Conservation (phyloP, 495 filamentous ascomycete genomes). For the Talaromyces thailandensis region DNA sequence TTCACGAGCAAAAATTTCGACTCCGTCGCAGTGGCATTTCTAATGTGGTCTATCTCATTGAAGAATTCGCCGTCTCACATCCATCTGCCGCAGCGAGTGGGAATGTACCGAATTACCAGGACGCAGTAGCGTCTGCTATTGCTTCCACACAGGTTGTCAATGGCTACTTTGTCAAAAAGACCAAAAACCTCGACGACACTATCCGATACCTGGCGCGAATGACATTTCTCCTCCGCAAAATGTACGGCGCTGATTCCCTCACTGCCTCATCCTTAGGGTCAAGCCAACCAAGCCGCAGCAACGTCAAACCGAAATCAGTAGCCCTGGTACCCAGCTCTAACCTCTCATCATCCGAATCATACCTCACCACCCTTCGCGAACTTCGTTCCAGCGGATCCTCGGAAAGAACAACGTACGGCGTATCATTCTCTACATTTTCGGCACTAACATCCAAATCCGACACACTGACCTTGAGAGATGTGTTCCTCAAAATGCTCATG, state of each 20-base stretch:
- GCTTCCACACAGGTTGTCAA: conserved; percentile 75
- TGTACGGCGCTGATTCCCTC: conserved; percentile 40
- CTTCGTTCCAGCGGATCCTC: conserved; percentile 39
- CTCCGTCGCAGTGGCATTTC: conserved; percentile 60
- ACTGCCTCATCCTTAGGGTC: neutral
- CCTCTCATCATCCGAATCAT: conserved; percentile 57
- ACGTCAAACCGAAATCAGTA: conserved; percentile 17
- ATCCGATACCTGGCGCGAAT: conserved; percentile 71
- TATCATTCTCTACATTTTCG: conserved; percentile 65
- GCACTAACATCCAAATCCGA: conserved; percentile 67
- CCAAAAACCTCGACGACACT: conserved; percentile 67
- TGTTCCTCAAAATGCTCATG: conserved; percentile 86
- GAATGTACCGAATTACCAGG: conserved; percentile 37
- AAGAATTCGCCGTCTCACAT: conserved; percentile 54
- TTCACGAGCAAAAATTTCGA: conserved; percentile 81
- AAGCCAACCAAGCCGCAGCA: conserved; percentile 14
- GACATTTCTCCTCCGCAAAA: conserved; percentile 57
- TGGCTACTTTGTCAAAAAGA: conserved; percentile 75
- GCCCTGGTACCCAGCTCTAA: conserved; percentile 55
- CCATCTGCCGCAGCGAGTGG: conserved; percentile 24
- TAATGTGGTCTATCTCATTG: conserved; percentile 75
- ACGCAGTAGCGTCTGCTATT: conserved; percentile 64
- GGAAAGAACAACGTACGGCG: conserved; percentile 41
- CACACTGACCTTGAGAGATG: conserved; percentile 59
- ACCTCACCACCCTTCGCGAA: conserved; percentile 54